Conservation (phyloP, 2,329 filamentous ascomycete genomes). For the Cladophialophora chaetospira region DNA sequence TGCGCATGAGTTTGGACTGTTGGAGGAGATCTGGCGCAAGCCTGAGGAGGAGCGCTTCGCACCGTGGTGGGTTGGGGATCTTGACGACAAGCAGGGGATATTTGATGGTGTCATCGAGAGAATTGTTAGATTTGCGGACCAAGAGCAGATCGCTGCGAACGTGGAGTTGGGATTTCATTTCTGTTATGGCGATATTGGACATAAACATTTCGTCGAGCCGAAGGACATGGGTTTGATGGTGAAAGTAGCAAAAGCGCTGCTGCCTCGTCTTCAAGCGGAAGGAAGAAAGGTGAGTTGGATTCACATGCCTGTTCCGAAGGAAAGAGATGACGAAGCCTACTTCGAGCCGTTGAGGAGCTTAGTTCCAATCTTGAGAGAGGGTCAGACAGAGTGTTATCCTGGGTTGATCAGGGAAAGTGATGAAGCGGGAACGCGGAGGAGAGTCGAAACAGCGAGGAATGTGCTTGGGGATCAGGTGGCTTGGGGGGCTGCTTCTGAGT, state of each 20-base stretch:
- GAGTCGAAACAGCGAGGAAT: conserved; percentile 40
- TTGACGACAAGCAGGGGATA: conserved; percentile 26
- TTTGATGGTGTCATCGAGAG: conserved; percentile 41
- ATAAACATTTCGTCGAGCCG: conserved; percentile 50
- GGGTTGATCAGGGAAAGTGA: conserved; percentile 46
- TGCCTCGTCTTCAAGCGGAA: conserved; percentile 28
- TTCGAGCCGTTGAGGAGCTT: conserved; percentile 41
- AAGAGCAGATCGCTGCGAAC: conserved; percentile 36
- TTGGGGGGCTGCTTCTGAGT: conserved; percentile 46
- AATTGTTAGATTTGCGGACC: conserved; percentile 36
- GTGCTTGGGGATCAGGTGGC: conserved; percentile 7
- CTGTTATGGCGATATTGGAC: conserved; percentile 52
- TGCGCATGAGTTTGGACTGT: conserved; percentile 32
- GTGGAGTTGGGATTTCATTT: conserved; percentile 50
- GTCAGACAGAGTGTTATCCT: conserved; percentile 41
- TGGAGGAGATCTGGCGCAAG: conserved; percentile 30
- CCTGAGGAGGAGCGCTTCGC: conserved; percentile 19
- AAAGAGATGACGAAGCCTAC: conserved; percentile 42
- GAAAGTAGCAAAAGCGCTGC: conserved; percentile 41
- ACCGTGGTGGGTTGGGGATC: conserved; percentile 38
- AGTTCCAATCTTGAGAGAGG: conserved; percentile 33
- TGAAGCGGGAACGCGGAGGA: conserved; percentile 41
- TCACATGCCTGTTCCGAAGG: conserved; percentile 50
- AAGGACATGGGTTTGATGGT: conserved; percentile 40
- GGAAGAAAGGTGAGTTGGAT: conserved; percentile 42